Conservation (phyloP, 139 green algal species). For the Chlamydomonas eustigma region DNA sequence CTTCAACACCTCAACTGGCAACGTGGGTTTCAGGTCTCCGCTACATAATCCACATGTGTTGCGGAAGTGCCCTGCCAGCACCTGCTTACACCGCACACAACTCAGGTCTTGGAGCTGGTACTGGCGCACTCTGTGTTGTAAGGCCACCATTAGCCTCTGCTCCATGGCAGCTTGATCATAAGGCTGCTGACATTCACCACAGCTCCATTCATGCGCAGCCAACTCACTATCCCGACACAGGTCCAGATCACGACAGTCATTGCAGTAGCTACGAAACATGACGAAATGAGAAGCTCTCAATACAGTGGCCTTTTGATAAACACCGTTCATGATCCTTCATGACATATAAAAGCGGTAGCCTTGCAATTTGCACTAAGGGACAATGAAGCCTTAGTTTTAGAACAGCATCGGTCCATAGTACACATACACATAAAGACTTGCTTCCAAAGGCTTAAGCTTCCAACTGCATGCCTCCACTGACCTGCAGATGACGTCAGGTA, state of each 20-base stretch:
- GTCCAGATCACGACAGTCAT: slow-evolving; percentile 88
- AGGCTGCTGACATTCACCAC: slow-evolving; percentile 18
- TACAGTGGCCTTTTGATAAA: too few species aligned
- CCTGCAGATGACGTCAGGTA: slow-evolving; percentile 84
- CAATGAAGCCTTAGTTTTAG: too few species aligned
- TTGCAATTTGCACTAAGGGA: too few species aligned
- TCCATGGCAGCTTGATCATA: slow-evolving; percentile 70
- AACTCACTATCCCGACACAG: slow-evolving; percentile 76
- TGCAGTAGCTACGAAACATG: slow-evolving; percentile 71
- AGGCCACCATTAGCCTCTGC: slow-evolving; percentile 47
- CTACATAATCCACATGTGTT: slow-evolving; percentile 60
- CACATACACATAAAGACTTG: not conserved
- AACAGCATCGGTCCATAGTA: too few species aligned
- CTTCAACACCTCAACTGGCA: slow-evolving; percentile 19
- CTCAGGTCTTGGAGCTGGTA: slow-evolving; percentile 86
- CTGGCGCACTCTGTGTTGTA: slow-evolving; percentile 44
- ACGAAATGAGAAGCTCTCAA: too few species aligned
- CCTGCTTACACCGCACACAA: slow-evolving; percentile 70
- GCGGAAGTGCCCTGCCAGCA: slow-evolving; percentile 46
- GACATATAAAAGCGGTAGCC: too few species aligned
- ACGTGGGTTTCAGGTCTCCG: slow-evolving; percentile 45
- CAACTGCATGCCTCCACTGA: slow-evolving; percentile 16
- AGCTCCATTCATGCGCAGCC: slow-evolving; percentile 25
- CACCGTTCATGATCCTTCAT: too few species aligned
- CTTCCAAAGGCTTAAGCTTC: not conserved